These are phyloP conservation scores for Botryotinia globosa DNA, from an alignment of 2,329 filamentous ascomycete species.

Conservation along the genomic window DNA sequence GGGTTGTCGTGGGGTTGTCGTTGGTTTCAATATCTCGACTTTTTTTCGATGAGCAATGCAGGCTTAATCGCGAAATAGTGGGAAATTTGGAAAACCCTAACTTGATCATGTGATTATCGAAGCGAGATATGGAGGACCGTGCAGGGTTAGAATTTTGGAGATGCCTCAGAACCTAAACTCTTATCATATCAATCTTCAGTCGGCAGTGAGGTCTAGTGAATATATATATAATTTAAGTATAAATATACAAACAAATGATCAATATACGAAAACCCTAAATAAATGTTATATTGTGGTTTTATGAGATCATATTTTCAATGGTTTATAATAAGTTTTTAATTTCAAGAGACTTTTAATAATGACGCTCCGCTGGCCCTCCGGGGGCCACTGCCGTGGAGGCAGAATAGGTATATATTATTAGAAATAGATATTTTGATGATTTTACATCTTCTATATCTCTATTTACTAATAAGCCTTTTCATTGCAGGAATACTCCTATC, in stretches of 20 bases:
- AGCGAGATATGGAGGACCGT: constrained; percentile 8
- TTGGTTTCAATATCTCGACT: constrained; percentile 16
- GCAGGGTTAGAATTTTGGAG: not conserved
- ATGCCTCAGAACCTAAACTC: constrained; percentile 5
- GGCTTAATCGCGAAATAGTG: constrained; percentile 13
- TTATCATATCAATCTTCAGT: constrained; percentile 3
- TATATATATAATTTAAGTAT: not conserved
- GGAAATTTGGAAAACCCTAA: constrained; percentile 18
- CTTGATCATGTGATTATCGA: constrained; percentile 14
- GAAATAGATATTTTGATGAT: no score
- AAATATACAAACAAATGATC: not conserved
- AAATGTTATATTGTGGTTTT: not conserved
- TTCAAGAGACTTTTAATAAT: not conserved
- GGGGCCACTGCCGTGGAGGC: not conserved
- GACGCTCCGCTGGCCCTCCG: constrained; percentile 1
- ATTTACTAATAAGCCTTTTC: no score
- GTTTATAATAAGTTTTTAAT: not conserved
- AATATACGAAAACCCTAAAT: not conserved
- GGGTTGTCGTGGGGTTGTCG: constrained; percentile 21
- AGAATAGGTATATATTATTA: not conserved
- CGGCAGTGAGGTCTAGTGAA: not conserved
- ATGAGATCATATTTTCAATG: no score
- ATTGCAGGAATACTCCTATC: no score
- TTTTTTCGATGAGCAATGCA: constrained; percentile 13
- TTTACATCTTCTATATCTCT: no score